Evolutionary conservation across 768 basidiomycete species (phyloP).

Genomic region (Termitomyces bulborhizus): DNA sequence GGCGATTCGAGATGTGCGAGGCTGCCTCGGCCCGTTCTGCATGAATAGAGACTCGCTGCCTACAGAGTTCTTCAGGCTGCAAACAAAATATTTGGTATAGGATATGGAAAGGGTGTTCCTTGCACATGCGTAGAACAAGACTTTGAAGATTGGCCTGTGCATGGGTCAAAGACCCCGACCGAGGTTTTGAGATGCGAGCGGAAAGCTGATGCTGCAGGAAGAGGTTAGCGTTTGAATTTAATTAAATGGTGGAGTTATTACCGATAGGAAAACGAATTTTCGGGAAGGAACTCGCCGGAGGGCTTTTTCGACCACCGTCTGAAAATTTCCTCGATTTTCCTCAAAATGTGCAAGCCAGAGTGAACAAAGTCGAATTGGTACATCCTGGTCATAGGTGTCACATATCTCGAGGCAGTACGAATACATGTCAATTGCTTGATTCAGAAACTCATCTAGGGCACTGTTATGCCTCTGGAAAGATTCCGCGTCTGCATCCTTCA

Average conservation of each 20-base stretch:
- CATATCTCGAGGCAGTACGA: slow-evolving; percentile 66
- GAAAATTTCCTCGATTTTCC: slow-evolving; percentile 38
- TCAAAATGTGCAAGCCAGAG: slow-evolving; percentile 91
- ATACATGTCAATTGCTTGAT: slow-evolving; percentile 80
- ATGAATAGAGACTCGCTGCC: slow-evolving; percentile 39
- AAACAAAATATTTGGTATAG: slow-evolving; percentile 87
- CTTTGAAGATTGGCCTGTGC: slow-evolving; percentile 55
- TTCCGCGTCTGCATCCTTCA: slow-evolving; percentile 39
- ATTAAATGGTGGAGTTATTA: slow-evolving; percentile 16
- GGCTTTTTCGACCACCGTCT: slow-evolving; percentile 32
- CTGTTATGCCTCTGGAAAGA: slow-evolving; percentile 49
- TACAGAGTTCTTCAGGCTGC: slow-evolving; percentile 25
- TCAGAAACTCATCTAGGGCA: slow-evolving; percentile 56
- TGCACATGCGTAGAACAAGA: slow-evolving; percentile 70
- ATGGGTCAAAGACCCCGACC: slow-evolving; percentile 14
- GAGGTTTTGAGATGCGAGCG: slow-evolving; percentile 65
- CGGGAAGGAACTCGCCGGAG: slow-evolving; percentile 66
- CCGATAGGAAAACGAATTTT: slow-evolving; percentile 86
- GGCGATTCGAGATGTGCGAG: slow-evolving; percentile 46
- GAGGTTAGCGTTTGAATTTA: background rate
- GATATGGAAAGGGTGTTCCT: slow-evolving; percentile 91
- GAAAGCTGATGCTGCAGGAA: slow-evolving; percentile 71
- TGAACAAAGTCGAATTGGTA: slow-evolving; percentile 76
- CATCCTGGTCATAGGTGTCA: slow-evolving; percentile 70
- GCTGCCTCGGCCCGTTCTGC: slow-evolving; percentile 64